Base-by-base conservation (phyloP, 2,329 filamentous ascomycete genomes). In the Xenosphaeropsis pyriputrescens region DNA sequence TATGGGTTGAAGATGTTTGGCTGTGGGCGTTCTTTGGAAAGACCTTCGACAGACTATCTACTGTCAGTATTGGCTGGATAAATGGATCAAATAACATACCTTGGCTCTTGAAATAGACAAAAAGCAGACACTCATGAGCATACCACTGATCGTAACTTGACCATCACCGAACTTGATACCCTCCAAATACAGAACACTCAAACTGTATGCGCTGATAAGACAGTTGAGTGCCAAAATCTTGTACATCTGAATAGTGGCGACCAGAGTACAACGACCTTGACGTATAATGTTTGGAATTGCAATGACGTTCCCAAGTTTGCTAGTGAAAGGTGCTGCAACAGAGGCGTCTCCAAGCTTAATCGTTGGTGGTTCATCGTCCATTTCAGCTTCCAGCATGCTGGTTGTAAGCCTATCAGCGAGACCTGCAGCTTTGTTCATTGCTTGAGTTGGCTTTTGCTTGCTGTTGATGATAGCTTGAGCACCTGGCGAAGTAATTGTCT, bases 81-180 rank as follows among this genome's bases (percentile, higher is more conserved):
- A 17, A 3, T 33, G 36, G 51, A 41, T 49, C 13, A 12, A 13
- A 42, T n/a, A 17, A 45, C 60, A 46, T 62, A 74, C 71, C 67
- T 86, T 91, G 30, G 91, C 91, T 42, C 91, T 81, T n/a, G 91
- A 96, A 53, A 98, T 95, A 43, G 88, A 95, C 52, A 98, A 65
- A 72, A 98, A 98, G 64, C 91, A 98, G 36, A 98, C 91, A 51
- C 88, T 95, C 91, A 98, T 96, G 58, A 98, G 79, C 84, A 98
- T 96, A 50, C 91, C 91, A 50, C 86, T 95, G 52, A 98, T 96
- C 13, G 91, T 98, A 48, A 96, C 91, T 62, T 98, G 91, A 4
- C 88, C 86, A 56, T 98, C 91, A 40, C 91, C 88, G 56, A 98
- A 98, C 65, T 98, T 98, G 70, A 98, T 98, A 45, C 91, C 91